These are phyloP conservation scores for Coriolopsis trogii DNA, from an alignment of 1,284 basidiomycete genomes.

Conservation along the genomic window DNA sequence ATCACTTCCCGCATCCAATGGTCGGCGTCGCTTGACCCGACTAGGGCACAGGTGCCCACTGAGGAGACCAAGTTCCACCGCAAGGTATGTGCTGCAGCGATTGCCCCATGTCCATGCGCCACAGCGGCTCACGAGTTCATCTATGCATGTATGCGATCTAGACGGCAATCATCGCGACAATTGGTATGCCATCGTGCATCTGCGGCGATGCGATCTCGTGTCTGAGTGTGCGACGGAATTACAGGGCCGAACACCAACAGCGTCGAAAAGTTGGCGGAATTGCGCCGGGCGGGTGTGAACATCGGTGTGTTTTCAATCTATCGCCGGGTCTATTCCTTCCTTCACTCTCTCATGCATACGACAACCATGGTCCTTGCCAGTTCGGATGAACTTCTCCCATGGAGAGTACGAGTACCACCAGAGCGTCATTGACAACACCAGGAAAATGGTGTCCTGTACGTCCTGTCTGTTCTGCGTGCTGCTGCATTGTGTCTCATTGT, in stretches of 20 bases:
- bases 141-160: conserved; percentile 36
- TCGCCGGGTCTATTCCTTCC: neutral
- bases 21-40: conserved; percentile 81
- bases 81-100: conserved; percentile 64
- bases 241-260: conserved; percentile 90
- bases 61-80: conserved; percentile 84
- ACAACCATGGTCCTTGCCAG: conserved; percentile 45
- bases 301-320: conserved; percentile 78
- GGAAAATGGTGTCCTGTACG: conserved; percentile 79
- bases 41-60: conserved; percentile 65
- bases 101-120: conserved; percentile 11
- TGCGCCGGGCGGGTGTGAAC: conserved; percentile 91
- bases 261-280: conserved; percentile 81
- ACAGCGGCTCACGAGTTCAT: conserved; percentile 11
- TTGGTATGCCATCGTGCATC: conserved; percentile 57
- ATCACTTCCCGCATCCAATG: conserved; percentile 88
- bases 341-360: conserved; percentile 2
- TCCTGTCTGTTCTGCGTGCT: conserved; percentile 10
- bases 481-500: conserved; percentile 2
- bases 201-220: conserved; percentile 6
- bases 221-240: conserved; percentile 15
- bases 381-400: conserved; percentile 99
- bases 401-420: conserved; percentile 97
- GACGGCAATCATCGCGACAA: conserved; percentile 97
- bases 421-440: conserved; percentile 95